Conservation (phyloP, 1,139 yeast species). For the Kazachstania sp. region DNA sequence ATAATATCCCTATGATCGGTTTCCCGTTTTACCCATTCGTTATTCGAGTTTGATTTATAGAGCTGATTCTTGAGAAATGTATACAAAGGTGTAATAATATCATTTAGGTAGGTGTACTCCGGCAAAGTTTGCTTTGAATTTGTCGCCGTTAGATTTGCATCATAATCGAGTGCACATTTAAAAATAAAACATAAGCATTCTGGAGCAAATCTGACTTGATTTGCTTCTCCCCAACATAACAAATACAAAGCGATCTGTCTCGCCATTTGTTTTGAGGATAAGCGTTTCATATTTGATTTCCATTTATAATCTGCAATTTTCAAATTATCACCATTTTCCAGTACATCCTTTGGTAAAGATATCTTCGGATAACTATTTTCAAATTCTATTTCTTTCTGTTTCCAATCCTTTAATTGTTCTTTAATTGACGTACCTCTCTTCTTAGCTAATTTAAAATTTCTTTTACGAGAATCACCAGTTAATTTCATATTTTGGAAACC, state of each 20-base stretch:
- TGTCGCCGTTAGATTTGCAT: constrained; percentile 18
- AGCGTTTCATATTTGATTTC: constrained; percentile 50
- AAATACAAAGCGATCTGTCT: constrained; percentile 63
- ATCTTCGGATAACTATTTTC: constrained; percentile 27
- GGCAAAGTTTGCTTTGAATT: constrained; percentile 8
- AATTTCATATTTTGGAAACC: constrained; percentile 40
- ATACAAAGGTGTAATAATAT: constrained; percentile 69
- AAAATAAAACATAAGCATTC: constrained; percentile 76
- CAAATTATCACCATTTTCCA: constrained; percentile 51
- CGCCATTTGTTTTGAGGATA: constrained; percentile 47
- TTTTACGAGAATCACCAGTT: constrained; percentile 30
- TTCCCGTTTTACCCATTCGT: constrained; percentile 42
- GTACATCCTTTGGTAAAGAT: constrained; percentile 35
- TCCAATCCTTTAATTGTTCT: constrained; percentile 28
- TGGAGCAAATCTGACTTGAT: constrained; percentile 73
- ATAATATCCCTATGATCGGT: constrained; percentile 63
- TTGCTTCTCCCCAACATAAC: constrained; percentile 85
- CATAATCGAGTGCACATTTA: constrained; percentile 68
- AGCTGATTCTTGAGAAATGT: constrained; percentile 51
- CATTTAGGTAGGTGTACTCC: constrained; percentile 47
- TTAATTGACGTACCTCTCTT: constrained; percentile 30
- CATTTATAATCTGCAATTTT: constrained; percentile 54
- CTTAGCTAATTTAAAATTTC: constrained; percentile 33
- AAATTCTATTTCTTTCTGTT: constrained; percentile 27
- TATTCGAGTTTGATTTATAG: constrained; percentile 32